Evolutionary conservation across 495 filamentous ascomycete genomes (phyloP).

Genomic region (Penicillium argentinense): DNA sequence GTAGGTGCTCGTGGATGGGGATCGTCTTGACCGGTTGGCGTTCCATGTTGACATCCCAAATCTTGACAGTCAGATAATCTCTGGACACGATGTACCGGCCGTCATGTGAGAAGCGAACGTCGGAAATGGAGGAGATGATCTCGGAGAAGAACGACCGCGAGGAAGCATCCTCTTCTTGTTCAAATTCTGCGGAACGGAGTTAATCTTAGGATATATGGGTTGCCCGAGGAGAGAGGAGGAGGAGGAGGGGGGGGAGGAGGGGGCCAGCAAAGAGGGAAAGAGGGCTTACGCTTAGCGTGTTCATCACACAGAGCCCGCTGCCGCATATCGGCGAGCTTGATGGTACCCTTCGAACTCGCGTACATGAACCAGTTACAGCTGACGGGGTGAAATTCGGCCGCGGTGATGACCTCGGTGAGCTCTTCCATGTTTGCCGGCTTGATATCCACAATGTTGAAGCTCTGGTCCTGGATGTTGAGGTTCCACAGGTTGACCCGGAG

Average conservation of each 20-base stretch:
- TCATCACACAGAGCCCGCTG: slow-evolving; percentile 94
- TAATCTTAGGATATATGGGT: too few species aligned
- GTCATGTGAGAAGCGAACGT: slow-evolving; percentile 95
- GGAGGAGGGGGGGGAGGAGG: too few species aligned
- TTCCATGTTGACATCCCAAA: slow-evolving; percentile 99
- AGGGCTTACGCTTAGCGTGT: slow-evolving; percentile 83
- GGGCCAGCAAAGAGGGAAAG: too few species aligned
- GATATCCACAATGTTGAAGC: slow-evolving; percentile 99
- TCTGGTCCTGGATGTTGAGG: slow-evolving; percentile 97
- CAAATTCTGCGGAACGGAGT: slow-evolving; percentile 69
- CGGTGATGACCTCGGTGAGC: slow-evolving; percentile 97
- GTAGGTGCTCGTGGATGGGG: slow-evolving; percentile 95
- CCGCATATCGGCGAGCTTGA: slow-evolving; percentile 98
- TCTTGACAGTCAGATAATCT: slow-evolving; percentile 98
- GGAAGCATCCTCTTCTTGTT: slow-evolving; percentile 98
- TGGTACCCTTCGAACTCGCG: slow-evolving; percentile 97
- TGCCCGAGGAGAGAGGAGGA: too few species aligned
- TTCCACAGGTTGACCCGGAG: slow-evolving; percentile 98
- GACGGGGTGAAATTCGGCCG: slow-evolving; percentile 93
- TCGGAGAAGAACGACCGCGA: slow-evolving; percentile 99
- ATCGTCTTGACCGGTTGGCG: slow-evolving; percentile 96
- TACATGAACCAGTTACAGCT: slow-evolving; percentile 99
- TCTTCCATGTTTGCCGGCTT: slow-evolving; percentile 99
- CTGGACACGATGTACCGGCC: slow-evolving; percentile 96
- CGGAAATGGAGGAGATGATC: slow-evolving; percentile 98